phyloP scores from a whole-genome alignment of 2,329 filamentous ascomycete genomes.

The Xylaria sp. region DNA sequence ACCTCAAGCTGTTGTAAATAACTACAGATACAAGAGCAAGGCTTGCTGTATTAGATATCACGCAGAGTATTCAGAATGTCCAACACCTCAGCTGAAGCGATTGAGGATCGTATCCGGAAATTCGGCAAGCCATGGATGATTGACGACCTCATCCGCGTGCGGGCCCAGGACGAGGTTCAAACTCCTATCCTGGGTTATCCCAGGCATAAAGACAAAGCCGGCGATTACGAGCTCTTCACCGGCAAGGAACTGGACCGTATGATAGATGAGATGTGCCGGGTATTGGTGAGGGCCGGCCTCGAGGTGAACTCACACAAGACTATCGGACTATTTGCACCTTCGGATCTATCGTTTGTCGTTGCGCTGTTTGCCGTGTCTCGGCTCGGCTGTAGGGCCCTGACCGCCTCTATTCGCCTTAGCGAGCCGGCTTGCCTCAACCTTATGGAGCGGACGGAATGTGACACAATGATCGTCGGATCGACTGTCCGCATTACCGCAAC shows the following conservation, averaged over 20 bases:
- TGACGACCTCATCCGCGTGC: conserved; percentile 56
- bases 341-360: conserved; percentile 56
- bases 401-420: conserved; percentile 57
- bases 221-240: conserved; percentile 55
- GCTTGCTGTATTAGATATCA: background rate
- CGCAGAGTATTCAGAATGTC: conserved; percentile 42
- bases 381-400: conserved; percentile 57
- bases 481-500: conserved; percentile 50
- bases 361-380: conserved; percentile 58
- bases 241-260: conserved; percentile 55
- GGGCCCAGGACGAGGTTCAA: conserved; percentile 54
- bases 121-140: conserved; percentile 55
- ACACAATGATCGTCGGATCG: conserved; percentile 53
- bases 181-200: conserved; percentile 56
- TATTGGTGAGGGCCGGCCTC: conserved; percentile 50
- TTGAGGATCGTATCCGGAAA: conserved; percentile 46
- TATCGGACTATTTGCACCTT: conserved; percentile 55
- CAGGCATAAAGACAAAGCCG: conserved; percentile 46
- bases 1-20: conserved; percentile 1
- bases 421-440: conserved; percentile 55
- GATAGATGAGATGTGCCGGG: conserved; percentile 52
- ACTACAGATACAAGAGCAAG: background rate
- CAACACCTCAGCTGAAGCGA: conserved; percentile 44
- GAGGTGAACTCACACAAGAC: conserved; percentile 47
- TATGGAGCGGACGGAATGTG: conserved; percentile 51